phyloP scores from a whole-genome alignment of 108 stramenopile genomes.

The Pelagomonas calceolata region DNA sequence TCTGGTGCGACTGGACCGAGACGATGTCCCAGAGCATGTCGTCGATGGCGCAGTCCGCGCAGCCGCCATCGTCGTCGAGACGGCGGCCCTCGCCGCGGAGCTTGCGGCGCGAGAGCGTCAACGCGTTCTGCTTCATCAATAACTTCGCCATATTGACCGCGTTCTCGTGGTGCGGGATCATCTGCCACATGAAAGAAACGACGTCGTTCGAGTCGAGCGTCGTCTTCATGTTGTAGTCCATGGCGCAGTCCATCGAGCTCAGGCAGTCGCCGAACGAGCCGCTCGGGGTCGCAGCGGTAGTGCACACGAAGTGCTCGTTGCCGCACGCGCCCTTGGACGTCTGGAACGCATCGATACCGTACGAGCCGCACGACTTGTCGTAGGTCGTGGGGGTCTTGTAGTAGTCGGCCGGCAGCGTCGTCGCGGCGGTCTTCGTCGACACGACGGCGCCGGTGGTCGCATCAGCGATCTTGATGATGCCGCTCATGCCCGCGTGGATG shows the following conservation, averaged over 20 bases:
- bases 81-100: too few relatives aligned
- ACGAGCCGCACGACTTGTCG: slow-evolving; percentile 63
- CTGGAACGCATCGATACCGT: slow-evolving; percentile 29
- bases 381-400: slow-evolving; percentile 34
- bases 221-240: slow-evolving; percentile 31
- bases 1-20: slow-evolving; percentile 30
- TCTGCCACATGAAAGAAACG: slow-evolving; percentile 55
- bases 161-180: slow-evolving; percentile 85
- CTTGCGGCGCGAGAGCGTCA: too few relatives aligned
- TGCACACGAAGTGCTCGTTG: slow-evolving; percentile 27
- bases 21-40: slow-evolving; percentile 24
- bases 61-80: slow-evolving; percentile 15
- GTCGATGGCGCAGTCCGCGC: slow-evolving; percentile 2
- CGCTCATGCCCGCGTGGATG: slow-evolving; percentile 57
- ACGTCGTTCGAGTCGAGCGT: slow-evolving; percentile 15
- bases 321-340: slow-evolving; percentile 22
- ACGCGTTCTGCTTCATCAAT: slow-evolving; percentile 30
- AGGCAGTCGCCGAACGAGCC: slow-evolving; percentile 31
- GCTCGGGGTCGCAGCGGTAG: too few relatives aligned
- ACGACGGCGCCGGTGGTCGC: slow-evolving; percentile 27
- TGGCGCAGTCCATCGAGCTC: slow-evolving; percentile 36
- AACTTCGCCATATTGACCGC: slow-evolving; percentile 83
- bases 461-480: slow-evolving; percentile 58
- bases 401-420: slow-evolving; percentile 43
- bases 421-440: slow-evolving; percentile 20